Percentiles rank a stretch among this genome's conserved stretches.
phyloP scores from a whole-genome alignment of 257 asterid species.

The Plantago major region DNA sequence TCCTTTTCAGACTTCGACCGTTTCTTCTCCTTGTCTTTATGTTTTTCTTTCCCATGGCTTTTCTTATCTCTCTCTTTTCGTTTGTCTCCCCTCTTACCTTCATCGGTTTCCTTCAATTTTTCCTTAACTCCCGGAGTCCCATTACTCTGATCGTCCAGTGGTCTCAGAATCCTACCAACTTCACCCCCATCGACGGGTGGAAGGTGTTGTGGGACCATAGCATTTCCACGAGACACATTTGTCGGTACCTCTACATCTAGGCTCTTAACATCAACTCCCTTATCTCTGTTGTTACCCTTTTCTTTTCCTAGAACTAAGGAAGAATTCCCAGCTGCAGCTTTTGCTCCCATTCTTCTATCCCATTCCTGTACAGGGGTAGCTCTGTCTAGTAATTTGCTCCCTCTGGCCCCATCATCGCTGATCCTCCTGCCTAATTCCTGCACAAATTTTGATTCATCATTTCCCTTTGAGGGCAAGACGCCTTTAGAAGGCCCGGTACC shows the following conservation, averaged over 20 bases:
- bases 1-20: constrained; percentile 5
- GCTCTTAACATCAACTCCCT: constrained; percentile 34
- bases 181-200: constrained; percentile 22
- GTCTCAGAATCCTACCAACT: constrained; percentile 33
- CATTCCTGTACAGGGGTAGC: constrained; percentile 29
- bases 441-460: constrained; percentile 45
- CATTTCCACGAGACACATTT: constrained; percentile 26
- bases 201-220: constrained; percentile 26
- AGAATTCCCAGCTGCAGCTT: constrained; percentile 27
- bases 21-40: constrained; percentile 27
- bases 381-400: constrained; percentile 40
- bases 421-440: constrained; percentile 60
- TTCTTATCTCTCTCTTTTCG: constrained; percentile 39
- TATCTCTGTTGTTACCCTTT: constrained; percentile 33
- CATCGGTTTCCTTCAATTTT: constrained; percentile 36
- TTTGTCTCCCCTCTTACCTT: constrained; percentile 31
- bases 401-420: constrained; percentile 37
- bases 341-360: constrained; percentile 26
- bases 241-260: constrained; percentile 28
- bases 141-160: constrained; percentile 35
- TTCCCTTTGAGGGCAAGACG: constrained; percentile 23
- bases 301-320: constrained; percentile 32
- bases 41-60: constrained; percentile 40
- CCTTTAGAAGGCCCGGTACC: constrained; percentile 21
- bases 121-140: constrained; percentile 36